Percentiles rank a stretch among this genome's conserved stretches.
phyloP scores from a whole-genome alignment of 2,329 filamentous ascomycete species.

The Aspergillus sp. region DNA sequence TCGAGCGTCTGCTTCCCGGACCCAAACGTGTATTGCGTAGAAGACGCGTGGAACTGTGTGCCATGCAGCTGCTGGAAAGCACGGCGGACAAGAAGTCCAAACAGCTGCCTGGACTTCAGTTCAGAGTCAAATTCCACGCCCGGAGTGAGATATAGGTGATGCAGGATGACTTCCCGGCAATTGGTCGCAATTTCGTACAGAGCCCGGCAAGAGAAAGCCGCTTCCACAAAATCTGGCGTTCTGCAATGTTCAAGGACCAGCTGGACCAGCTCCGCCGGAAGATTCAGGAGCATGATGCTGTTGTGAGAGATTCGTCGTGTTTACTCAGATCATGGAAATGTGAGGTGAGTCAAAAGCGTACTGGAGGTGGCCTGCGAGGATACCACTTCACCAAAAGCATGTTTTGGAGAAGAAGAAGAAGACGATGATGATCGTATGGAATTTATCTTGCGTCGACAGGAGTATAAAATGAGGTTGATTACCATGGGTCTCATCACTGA shows the following conservation, averaged over 20 bases:
- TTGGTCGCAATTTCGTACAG: constrained; percentile 35
- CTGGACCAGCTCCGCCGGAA: constrained; percentile 42
- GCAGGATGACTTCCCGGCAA: constrained; percentile 34
- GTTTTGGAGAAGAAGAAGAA: not conserved
- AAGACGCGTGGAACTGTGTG: constrained; percentile 32
- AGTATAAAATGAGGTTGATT: no score
- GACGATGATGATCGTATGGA: not conserved
- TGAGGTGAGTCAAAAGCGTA: not conserved
- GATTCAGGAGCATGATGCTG: constrained; percentile 28
- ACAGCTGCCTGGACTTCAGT: constrained; percentile 27
- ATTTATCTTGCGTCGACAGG: not conserved
- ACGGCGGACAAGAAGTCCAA: constrained; percentile 29
- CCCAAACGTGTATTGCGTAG: constrained; percentile 27
- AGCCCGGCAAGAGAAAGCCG: constrained; percentile 34
- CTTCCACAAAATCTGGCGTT: constrained; percentile 38
- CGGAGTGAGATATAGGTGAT: constrained; percentile 37
- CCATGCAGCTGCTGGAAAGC: constrained; percentile 36
- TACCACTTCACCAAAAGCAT: not conserved
- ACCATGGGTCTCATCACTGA: no score
- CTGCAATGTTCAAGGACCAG: constrained; percentile 34
- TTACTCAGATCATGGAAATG: no score
- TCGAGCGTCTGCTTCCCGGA: constrained; percentile 24
- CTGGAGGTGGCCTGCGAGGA: not conserved
- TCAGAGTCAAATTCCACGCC: constrained; percentile 25
- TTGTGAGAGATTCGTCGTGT: not conserved